These are phyloP conservation scores for Veloboletus limbatus DNA, from an alignment of 1,284 basidiomycete species.

Conservation along the genomic window DNA sequence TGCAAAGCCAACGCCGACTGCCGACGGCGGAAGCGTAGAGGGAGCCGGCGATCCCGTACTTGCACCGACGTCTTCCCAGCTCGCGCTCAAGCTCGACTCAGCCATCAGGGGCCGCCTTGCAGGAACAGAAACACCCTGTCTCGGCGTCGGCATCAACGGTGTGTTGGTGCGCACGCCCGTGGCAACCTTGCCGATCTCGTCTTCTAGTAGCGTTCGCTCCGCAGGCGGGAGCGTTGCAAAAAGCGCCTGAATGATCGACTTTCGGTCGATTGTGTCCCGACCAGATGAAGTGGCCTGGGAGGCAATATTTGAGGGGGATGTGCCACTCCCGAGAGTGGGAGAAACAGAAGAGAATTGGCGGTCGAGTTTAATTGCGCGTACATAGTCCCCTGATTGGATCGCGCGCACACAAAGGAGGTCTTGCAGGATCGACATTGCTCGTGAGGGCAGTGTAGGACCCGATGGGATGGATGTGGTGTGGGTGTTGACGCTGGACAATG, in stretches of 20 bases:
- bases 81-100: slow-evolving; percentile 40
- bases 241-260: slow-evolving; percentile 68
- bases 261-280: slow-evolving; percentile 43
- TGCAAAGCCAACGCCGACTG: background rate
- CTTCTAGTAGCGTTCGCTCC: slow-evolving; percentile 54
- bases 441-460: slow-evolving; percentile 11
- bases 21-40: slow-evolving; percentile 7
- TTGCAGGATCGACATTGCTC: slow-evolving; percentile 62
- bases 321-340: slow-evolving; percentile 9
- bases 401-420: slow-evolving; percentile 80
- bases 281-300: slow-evolving; percentile 7
- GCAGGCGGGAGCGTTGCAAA: slow-evolving; percentile 56
- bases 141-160: slow-evolving; percentile 6
- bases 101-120: slow-evolving; percentile 13
- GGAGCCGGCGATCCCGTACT: slow-evolving; percentile 11
- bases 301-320: slow-evolving; percentile 20
- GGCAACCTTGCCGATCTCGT: slow-evolving; percentile 40
- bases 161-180: slow-evolving; percentile 17
- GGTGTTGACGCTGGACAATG: slow-evolving; percentile 4
- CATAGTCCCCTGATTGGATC: slow-evolving; percentile 71
- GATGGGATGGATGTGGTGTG: slow-evolving; percentile 25
- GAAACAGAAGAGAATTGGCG: slow-evolving; percentile 47
- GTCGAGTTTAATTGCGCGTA: slow-evolving; percentile 74
- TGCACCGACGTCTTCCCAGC: slow-evolving; percentile 46
- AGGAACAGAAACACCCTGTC: slow-evolving; percentile 10